Base-by-base conservation (phyloP, 192 early-diverging fungal genomes). In the Podila horticola region DNA sequence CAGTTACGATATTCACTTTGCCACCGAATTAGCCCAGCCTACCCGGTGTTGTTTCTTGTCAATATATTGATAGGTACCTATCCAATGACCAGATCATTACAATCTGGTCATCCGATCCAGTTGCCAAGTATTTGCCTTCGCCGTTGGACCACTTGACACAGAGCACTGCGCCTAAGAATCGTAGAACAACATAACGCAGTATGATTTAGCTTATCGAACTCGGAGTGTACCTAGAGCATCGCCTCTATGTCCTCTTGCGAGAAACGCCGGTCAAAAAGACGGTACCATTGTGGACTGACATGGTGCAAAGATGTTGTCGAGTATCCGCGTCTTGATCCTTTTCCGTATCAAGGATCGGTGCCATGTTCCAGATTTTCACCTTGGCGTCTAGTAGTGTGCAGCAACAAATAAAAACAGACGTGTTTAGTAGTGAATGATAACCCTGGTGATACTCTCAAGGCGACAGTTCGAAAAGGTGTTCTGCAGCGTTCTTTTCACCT, bases 11-110 rank as follows among this genome's bases (percentile, higher is more conserved):
- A 11, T 24, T 20, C 20, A 11, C 0, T 11, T 10, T 41, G 34
- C 33, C 31, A 64, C 20, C 15, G 60, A 19, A 36, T n/a, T 15
- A 29, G 15, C 20, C n/a, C 24, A 7, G 15, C 15, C 11, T 31
- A 2, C 24, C 10, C 5, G 1, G 9, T 4, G 64, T 4, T 20
- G 28, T 2, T 48, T 51, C 29, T 11, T 17, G 15, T n/a, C n/a
- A n/a, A n/a, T n/a, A n/a, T n/a, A 5, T 29, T 5, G 69, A 58
- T 85, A 7, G 52, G 11, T 61, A 89, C 86, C 72, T 86, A 72
- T 97, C 95, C 60, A 88, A 74, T 72, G 93, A 90, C 96, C 95
- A 99, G 17, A 99, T 91, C 61, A 97, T 88, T 52, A 99, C 90
- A n/a, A 92, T 90, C 82, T 88, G 92, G 73, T 99, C 97, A 79